Percentiles rank a stretch among this genome's conserved stretches.
Evolutionary conservation across 2,329 filamentous ascomycete genomes (phyloP).

Genomic region (Lasiodiplodia theobromae): DNA sequence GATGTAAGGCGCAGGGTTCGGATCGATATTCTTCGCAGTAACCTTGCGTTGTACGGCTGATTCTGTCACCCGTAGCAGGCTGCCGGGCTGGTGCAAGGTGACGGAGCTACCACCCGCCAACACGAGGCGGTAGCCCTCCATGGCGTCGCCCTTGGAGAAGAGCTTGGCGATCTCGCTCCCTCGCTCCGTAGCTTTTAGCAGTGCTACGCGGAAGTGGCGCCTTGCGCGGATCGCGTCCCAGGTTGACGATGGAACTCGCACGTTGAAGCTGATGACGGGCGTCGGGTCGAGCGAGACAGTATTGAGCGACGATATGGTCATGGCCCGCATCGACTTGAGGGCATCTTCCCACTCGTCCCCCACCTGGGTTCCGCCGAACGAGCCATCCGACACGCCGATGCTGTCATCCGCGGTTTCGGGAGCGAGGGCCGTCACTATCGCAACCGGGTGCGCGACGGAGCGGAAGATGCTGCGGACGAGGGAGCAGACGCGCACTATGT

Average conservation of each 20-base stretch:
- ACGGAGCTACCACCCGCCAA: slow-evolving; percentile 29
- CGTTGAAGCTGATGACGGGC: slow-evolving; percentile 68
- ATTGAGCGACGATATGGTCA: slow-evolving; percentile 68
- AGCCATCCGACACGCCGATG: not conserved
- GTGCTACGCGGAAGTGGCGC: slow-evolving; percentile 57
- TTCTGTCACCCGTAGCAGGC: not conserved
- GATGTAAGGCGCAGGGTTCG: slow-evolving; percentile 4
- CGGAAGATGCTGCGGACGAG: slow-evolving; percentile 4
- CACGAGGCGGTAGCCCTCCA: slow-evolving; percentile 37
- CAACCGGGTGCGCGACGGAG: slow-evolving; percentile 58
- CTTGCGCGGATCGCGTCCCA: slow-evolving; percentile 58
- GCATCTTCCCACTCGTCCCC: not conserved
- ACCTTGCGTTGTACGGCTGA: not conserved
- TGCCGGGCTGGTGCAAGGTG: not conserved
- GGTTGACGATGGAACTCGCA: slow-evolving; percentile 63
- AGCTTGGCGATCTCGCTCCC: slow-evolving; percentile 42
- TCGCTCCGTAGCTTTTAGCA: slow-evolving; percentile 47
- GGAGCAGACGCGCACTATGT: not conserved
- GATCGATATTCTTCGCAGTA: not conserved
- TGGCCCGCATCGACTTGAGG: slow-evolving; percentile 48
- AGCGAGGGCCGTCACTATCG: slow-evolving; percentile 56
- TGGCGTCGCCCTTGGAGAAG: slow-evolving; percentile 35
- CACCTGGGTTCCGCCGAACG: not conserved
- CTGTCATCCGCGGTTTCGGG: slow-evolving; percentile 18
- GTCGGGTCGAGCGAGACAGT: slow-evolving; percentile 63